A percentile compares a stretch with the other conserved stretches of the same genome.
Evolutionary conservation across 371 early-diverging fungal genomes (phyloP).

Genomic region (Lichtheimia corymbifera): DNA sequence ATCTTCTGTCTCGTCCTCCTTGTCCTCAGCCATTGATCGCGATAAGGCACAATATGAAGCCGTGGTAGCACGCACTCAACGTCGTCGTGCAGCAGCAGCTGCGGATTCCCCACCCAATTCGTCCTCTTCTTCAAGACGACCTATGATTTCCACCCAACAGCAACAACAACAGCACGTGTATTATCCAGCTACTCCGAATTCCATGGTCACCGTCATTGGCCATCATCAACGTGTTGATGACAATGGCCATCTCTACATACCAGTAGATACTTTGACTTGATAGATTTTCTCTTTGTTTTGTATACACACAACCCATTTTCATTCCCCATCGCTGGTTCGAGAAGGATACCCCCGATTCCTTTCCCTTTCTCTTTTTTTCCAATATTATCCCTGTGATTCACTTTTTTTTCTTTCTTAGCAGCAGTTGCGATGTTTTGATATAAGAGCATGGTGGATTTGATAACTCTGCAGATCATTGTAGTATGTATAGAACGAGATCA

Average conservation of each 20-base stretch:
- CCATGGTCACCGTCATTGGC: conserved; percentile 7
- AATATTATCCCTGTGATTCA: too few species aligned
- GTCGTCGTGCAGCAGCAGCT: conserved; percentile 4
- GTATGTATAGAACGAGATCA: too few species aligned
- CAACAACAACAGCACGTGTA: neutral
- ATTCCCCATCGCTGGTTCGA: too few species aligned
- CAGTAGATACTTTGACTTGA: too few species aligned
- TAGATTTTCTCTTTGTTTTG: too few species aligned
- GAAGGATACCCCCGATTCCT: too few species aligned
- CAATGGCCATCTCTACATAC: neutral
- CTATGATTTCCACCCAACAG: neutral
- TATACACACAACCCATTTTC: too few species aligned
- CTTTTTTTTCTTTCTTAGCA: too few species aligned
- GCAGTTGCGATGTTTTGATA: too few species aligned
- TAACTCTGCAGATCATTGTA: too few species aligned
- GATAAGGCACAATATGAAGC: conserved; percentile 43
- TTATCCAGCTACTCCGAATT: conserved; percentile 14
- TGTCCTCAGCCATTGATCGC: conserved; percentile 5
- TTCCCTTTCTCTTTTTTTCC: too few species aligned
- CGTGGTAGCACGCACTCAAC: conserved; percentile 24
- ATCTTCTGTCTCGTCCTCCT: neutral
- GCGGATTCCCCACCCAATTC: neutral
- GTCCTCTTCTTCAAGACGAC: conserved; percentile 2
- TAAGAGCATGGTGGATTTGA: too few species aligned
- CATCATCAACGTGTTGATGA: neutral